phyloP scores from a whole-genome alignment of 2,329 filamentous ascomycete genomes.

The Neonectria hederae region DNA sequence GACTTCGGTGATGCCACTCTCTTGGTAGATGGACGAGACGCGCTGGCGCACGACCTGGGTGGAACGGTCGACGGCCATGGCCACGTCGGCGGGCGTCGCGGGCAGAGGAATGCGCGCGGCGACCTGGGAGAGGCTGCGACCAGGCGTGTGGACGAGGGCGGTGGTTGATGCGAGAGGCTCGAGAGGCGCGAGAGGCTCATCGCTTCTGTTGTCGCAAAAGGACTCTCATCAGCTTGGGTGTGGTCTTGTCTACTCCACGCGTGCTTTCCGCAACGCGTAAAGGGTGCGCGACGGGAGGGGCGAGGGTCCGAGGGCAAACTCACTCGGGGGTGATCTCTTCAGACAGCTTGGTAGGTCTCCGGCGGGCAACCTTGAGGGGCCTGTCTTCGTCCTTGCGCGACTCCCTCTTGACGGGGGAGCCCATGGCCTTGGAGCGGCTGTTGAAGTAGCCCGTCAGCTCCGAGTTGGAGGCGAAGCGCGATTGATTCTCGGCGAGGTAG shows the following conservation, averaged over 20 bases:
- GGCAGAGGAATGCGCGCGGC: conserved; percentile 75
- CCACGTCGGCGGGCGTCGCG: conserved; percentile 81
- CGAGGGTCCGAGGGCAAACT: conserved; percentile 41
- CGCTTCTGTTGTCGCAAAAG: conserved; percentile 36
- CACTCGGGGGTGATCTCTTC: conserved; percentile 59
- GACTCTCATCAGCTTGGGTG: conserved; percentile 27
- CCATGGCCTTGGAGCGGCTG: conserved; percentile 66
- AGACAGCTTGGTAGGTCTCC: conserved; percentile 55
- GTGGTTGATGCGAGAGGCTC: conserved; percentile 49
- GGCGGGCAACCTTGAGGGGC: conserved; percentile 56
- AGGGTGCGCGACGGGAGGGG: conserved; percentile 20
- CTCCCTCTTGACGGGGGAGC: conserved; percentile 71
- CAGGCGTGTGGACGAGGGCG: conserved; percentile 60
- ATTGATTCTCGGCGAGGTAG: conserved; percentile 74
- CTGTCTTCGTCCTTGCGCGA: conserved; percentile 49
- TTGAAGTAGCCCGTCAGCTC: conserved; percentile 79
- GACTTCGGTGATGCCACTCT: conserved; percentile 72
- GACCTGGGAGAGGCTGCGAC: conserved; percentile 63
- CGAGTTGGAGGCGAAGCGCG: conserved; percentile 70
- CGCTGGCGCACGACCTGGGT: conserved; percentile 73
- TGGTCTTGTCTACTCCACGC: conserved; percentile 15
- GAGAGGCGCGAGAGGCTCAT: conserved; percentile 37
- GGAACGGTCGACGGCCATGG: conserved; percentile 77
- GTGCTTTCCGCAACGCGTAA: conserved; percentile 18
- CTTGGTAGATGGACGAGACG: conserved; percentile 70